Base-by-base conservation (phyloP, 768 basidiomycete species). In the Rickenella mellea region DNA sequence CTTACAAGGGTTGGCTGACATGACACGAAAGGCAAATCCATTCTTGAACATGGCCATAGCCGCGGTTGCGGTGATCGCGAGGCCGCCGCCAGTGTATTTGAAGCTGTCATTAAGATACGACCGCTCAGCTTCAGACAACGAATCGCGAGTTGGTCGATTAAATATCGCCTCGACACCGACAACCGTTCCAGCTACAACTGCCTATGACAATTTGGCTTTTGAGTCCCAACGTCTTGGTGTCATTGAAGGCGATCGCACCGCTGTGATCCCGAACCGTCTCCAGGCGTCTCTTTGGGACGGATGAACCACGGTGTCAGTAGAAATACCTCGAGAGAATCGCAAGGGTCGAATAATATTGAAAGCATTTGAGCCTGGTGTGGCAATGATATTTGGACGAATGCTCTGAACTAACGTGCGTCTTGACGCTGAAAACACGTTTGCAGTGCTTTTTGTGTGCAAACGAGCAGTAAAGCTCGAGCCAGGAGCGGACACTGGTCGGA, bases 1-100 rank as follows among this genome's bases (percentile, higher is more conserved):
- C 76, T 45, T 50, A 80, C 86, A 90, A 46, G 88, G 88, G 59
- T 89, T 90, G 11, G 85, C 75, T 0, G 81, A 63, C 87, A 91
- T 87, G 41, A 91, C 66, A 42, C 80, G 73, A 62, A 77, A 78
- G 2, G 79, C 75, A 36, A 73, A 55, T 2, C 86, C 80, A 42
- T 74, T 74, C 49, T 61, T 73, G 62, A 87, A 89, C 64, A 90
- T 66, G 37, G 76, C 64, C n/a, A 84, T 76, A 2, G 90, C 90
- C n/a, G 76, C 78, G 11, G 81, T 56, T 1, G 89, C 88, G 1
- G 86, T 89, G 27, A 90, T 59, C 2, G 67, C 67, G 20, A 93
- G 74, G 1, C 89, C 90, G 36, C 71, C 83, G 9, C 83, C 89
- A 5, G 88, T 87, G 52, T 89, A 92, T 54, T 75, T 78, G 70